Evolutionary conservation across 139 green algal genomes (phyloP).

Genomic region (Micractinium sp.): DNA sequence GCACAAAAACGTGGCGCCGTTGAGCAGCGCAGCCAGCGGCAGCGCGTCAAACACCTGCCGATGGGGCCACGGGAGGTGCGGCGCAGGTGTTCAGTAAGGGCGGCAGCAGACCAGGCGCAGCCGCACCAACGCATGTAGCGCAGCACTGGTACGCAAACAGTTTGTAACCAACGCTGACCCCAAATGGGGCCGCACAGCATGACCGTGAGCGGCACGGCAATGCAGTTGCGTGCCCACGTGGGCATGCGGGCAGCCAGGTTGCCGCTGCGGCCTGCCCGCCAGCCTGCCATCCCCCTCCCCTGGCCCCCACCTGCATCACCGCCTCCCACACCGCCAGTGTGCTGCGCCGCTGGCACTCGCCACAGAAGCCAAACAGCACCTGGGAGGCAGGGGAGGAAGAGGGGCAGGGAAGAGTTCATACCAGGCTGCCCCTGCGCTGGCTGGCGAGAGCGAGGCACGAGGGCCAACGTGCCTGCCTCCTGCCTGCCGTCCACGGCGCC

Average conservation of each 20-base stretch:
- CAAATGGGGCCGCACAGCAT: not conserved
- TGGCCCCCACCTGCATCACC: conserved; percentile 27
- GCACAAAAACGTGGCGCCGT: conserved; percentile 68
- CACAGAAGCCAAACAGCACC: conserved; percentile 40
- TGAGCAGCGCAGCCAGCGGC: conserved; percentile 74
- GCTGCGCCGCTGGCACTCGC: conserved; percentile 38
- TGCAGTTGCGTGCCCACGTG: not conserved
- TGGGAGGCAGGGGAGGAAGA: not conserved
- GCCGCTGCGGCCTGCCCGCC: not conserved
- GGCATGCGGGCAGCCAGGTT: not conserved
- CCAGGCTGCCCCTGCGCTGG: not conserved
- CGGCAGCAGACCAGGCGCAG: not conserved
- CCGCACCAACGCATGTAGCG: not conserved
- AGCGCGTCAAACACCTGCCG: conserved; percentile 67
- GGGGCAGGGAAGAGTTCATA: not conserved
- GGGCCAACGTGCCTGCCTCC: too few relatives aligned
- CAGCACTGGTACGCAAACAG: not conserved
- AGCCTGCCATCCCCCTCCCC: not conserved
- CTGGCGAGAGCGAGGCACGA: too few relatives aligned
- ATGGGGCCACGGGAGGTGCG: not conserved
- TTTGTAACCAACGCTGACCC: not conserved
- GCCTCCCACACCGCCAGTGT: conserved; percentile 34
- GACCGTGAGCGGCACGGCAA: too few relatives aligned
- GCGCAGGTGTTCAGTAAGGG: not conserved
- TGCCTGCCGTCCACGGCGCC: too few relatives aligned